A percentile compares a stretch with the other conserved stretches of the same genome.
These are phyloP conservation scores for Teunomyces lycoperdinae DNA, from an alignment of 805 yeast genomes.

Conservation along the genomic window DNA sequence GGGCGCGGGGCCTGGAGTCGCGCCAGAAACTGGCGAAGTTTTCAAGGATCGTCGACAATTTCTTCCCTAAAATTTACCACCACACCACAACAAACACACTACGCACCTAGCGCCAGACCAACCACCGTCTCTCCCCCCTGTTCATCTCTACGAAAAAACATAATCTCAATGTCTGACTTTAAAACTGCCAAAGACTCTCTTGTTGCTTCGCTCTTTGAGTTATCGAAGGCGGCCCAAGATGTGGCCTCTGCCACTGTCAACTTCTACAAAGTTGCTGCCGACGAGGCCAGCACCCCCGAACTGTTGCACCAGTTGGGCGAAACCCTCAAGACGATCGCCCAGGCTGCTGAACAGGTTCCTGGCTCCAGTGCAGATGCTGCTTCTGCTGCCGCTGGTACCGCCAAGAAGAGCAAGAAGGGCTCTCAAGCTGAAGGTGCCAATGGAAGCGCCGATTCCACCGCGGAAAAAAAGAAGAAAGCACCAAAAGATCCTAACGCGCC, in stretches of 20 bases:
- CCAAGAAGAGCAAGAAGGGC: conserved; percentile 7
- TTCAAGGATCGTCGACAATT: neutral
- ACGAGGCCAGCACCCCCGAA: conserved; percentile 42
- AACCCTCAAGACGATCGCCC: conserved; percentile 38
- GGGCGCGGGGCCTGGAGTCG: neutral
- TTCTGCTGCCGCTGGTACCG: conserved; percentile 15
- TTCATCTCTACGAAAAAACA: neutral
- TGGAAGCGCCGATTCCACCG: conserved; percentile 7
- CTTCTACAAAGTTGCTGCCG: conserved; percentile 61
- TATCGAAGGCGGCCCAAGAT: conserved; percentile 82
- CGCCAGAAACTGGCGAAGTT: conserved; percentile 3
- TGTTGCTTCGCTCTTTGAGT: conserved; percentile 76
- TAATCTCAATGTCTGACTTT: conserved; percentile 12
- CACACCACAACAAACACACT: neutral
- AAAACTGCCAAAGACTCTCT: conserved; percentile 34
- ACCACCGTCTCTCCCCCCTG: no score
- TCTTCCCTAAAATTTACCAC: conserved; percentile 7
- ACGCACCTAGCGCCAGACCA: conserved; percentile 3
- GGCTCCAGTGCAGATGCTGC: conserved; percentile 9
- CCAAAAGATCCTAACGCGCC: conserved; percentile 89
- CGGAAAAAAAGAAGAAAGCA: conserved; percentile 47
- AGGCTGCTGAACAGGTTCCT: conserved; percentile 17
- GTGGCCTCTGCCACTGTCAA: conserved; percentile 79
- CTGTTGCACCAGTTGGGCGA: conserved; percentile 33
- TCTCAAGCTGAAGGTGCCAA: conserved; percentile 14